These are phyloP conservation scores for Lumnitzera racemosa DNA, from an alignment of 345 rosid species.

Conservation along the genomic window DNA sequence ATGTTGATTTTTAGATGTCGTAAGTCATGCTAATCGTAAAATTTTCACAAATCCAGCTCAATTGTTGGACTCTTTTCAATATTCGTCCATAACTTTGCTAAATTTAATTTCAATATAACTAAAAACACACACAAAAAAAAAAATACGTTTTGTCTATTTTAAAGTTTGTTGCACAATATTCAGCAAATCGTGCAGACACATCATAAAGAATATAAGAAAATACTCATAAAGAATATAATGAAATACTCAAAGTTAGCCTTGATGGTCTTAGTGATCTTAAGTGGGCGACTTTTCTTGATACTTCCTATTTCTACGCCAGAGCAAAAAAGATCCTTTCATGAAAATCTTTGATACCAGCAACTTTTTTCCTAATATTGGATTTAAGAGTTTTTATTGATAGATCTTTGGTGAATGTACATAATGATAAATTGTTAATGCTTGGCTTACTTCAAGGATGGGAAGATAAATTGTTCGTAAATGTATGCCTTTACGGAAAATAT, in stretches of 20 bases:
- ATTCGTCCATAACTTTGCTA: too few species aligned
- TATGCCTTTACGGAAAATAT: too few species aligned
- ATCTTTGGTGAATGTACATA: constrained; percentile 17
- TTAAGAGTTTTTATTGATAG: constrained; percentile 15
- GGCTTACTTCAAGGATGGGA: constrained; percentile 30
- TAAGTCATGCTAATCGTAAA: too few species aligned
- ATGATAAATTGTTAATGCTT: constrained; percentile 23
- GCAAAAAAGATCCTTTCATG: constrained; percentile 1
- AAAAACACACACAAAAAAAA: too few species aligned
- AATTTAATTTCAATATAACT: too few species aligned
- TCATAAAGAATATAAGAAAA: too few species aligned
- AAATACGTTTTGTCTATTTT: too few species aligned
- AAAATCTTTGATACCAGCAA: constrained; percentile 13
- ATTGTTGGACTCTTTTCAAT: too few species aligned
- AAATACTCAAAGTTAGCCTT: constrained; percentile 17
- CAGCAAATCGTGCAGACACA: too few species aligned
- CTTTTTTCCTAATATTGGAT: constrained; percentile 15
- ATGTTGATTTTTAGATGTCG: too few species aligned
- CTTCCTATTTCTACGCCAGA: constrained; percentile 20
- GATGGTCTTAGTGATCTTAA: constrained; percentile 15
- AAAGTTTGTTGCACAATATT: too few species aligned
- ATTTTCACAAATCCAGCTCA: too few species aligned
- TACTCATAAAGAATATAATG: constrained; percentile 7
- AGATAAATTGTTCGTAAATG: constrained; percentile 18
- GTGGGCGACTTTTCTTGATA: constrained; percentile 21